Percentiles rank a stretch among this genome's conserved stretches.
These are phyloP conservation scores for Macrolepiota albuminosa DNA, from an alignment of 768 basidiomycete species.

Conservation along the genomic window DNA sequence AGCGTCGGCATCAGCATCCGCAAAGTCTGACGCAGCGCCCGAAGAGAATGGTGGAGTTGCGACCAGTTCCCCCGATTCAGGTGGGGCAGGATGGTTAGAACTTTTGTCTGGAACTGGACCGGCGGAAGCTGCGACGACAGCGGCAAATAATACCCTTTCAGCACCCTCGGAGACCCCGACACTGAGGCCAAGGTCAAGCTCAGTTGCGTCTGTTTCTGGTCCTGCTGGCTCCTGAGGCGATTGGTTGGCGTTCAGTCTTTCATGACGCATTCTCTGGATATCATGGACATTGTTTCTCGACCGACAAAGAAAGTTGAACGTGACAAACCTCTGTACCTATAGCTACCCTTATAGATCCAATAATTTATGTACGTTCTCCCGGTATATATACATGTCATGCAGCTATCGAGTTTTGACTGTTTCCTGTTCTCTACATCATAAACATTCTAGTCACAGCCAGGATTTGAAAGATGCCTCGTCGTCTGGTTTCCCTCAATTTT, in stretches of 20 bases:
- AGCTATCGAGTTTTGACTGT: neutral
- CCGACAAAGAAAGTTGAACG: neutral
- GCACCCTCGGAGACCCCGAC: neutral
- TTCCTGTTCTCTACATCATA: neutral
- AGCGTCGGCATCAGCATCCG: neutral
- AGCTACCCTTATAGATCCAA: neutral
- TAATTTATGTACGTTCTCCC: neutral
- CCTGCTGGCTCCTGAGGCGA: neutral
- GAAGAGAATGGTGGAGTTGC: neutral
- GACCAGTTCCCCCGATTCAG: neutral
- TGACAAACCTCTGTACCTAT: neutral
- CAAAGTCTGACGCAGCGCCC: neutral
- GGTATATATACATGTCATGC: neutral
- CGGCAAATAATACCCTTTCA: neutral
- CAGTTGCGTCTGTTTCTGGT: neutral
- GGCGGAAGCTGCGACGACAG: neutral
- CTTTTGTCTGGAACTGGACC: constrained; percentile 7
- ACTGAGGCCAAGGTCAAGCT: constrained; percentile 1
- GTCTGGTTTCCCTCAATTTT: neutral
- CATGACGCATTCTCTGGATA: neutral
- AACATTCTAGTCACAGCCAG: neutral
- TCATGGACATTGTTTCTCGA: neutral
- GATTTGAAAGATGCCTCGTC: neutral
- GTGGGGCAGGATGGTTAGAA: constrained; percentile 8
- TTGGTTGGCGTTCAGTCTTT: neutral